Conservation (phyloP, 352 stramenopile species). For the Pythium monospermum region DNA sequence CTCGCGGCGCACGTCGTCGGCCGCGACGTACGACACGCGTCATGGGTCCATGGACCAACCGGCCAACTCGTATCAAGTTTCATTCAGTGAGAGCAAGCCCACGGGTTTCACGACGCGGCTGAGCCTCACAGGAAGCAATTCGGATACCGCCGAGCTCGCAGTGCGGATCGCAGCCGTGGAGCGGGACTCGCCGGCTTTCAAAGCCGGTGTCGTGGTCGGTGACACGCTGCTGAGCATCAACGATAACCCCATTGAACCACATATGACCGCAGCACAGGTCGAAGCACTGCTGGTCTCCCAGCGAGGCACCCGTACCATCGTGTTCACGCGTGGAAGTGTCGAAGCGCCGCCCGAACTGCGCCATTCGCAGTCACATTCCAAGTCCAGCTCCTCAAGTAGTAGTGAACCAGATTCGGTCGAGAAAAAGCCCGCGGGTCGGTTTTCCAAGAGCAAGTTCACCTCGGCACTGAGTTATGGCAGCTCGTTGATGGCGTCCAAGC, state of each 20-base stretch:
- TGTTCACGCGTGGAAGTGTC: conserved; percentile 44
- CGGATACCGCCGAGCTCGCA: conserved; percentile 29
- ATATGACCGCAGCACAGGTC: conserved; percentile 60
- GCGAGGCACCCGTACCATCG: conserved; percentile 40
- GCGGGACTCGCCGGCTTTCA: conserved; percentile 41
- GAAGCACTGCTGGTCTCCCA: conserved; percentile 54
- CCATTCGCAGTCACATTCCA: conserved; percentile 6
- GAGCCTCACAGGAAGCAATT: conserved; percentile 11
- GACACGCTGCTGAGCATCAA: conserved; percentile 65
- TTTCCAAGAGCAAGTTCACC: conserved; percentile 47
- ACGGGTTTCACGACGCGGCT: conserved; percentile 39
- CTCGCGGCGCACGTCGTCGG: conserved; percentile 9
- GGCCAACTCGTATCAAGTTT: conserved; percentile 52
- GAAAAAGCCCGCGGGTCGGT: conserved; percentile 35
- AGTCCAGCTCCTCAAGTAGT: conserved; percentile 22
- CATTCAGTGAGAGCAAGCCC: conserved; percentile 43
- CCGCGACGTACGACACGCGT: not conserved
- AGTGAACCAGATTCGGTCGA: conserved; percentile 5
- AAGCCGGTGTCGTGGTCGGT: conserved; percentile 46
- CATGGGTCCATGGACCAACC: conserved; percentile 5
- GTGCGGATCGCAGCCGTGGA: conserved; percentile 57
- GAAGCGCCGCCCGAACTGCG: conserved; percentile 22
- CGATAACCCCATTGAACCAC: conserved; percentile 44
- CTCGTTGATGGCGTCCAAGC: conserved; percentile 54
- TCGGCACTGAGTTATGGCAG: conserved; percentile 57